Evolutionary conservation across 768 basidiomycete species (phyloP), one percentile per base, ranked within the genome.

Genomic region (Auricularia auricula-judae): DNA sequence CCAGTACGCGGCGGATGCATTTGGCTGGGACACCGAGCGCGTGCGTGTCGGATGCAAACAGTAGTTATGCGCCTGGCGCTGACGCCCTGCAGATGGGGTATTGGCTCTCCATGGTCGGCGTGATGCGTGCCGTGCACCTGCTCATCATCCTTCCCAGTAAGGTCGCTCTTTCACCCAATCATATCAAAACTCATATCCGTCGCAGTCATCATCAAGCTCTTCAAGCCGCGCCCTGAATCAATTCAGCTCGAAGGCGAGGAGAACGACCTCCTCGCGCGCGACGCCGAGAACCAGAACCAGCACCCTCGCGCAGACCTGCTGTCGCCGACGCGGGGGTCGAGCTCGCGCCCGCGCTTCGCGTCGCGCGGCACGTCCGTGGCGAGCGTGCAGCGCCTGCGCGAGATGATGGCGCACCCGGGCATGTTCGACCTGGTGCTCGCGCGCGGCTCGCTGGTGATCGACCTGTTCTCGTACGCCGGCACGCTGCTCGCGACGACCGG

Each of bases 361-460:
- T 54, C 64, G 2, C 62, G 64, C 4, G 61, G 68, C 21, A 67
- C 72, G 18, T 65, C 66, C 23, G 67, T 33, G 44, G 18, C 66
- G 23, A 64, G 54, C 2, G 12, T 64, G 33, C 36, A 33, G 12
- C 39, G 54, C 14, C 12, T 42, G 8, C 47, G 56, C 8, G 2
- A 14, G 34, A 23, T 61, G 10, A 43, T 65, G 33, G 58, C 64
- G 3, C 64, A 65, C 42, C 39, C 81, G 1, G 72, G 81, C 3
- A 58, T 73, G 0, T 86, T 93, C 71, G 93, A 96, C 74, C 80
- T 95, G n/a, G 71, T 70, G 36, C 76, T 93, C 23, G 84, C 86
- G 4, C 83, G 85, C 3, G 68, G 77, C 42, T 93, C 89, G 5
- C 72, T 89, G 10, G 53, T 79, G 10, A 64, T 91, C 59, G 87